phyloP scores from a whole-genome alignment of 257 asterid genomes.

The Perilla frutescens region DNA sequence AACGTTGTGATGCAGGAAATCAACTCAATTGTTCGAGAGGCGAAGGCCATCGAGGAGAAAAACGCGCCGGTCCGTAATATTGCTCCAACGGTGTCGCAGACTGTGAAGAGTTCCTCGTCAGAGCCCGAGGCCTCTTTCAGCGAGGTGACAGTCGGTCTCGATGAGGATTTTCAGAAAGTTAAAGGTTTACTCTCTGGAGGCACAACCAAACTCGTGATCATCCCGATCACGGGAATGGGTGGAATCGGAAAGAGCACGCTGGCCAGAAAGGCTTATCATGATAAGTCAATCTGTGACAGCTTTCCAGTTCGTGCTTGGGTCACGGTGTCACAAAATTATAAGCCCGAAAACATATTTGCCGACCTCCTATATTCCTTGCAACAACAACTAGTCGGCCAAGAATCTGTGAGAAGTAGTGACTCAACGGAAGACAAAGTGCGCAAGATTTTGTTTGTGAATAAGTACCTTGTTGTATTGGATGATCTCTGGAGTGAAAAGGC shows the following conservation, averaged over 20 bases:
- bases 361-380: background rate
- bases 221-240: background rate
- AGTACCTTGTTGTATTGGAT: background rate
- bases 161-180: background rate
- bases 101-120: background rate
- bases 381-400: too few species aligned
- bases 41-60: background rate
- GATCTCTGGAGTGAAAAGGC: background rate
- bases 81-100: too few species aligned
- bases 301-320: background rate
- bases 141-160: background rate
- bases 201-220: background rate
- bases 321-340: background rate
- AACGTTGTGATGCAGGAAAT: background rate
- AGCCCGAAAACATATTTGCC: background rate
- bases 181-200: background rate
- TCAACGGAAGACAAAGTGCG: background rate
- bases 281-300: background rate
- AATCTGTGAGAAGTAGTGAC: background rate
- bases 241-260: background rate
- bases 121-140: background rate
- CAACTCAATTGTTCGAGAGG: background rate
- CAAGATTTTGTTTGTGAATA: background rate
- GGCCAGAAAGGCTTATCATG: background rate
- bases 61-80: too few species aligned